These are phyloP conservation scores for Talaromyces marneffei DNA, from an alignment of 2,329 filamentous ascomycete species.

Conservation along the genomic window DNA sequence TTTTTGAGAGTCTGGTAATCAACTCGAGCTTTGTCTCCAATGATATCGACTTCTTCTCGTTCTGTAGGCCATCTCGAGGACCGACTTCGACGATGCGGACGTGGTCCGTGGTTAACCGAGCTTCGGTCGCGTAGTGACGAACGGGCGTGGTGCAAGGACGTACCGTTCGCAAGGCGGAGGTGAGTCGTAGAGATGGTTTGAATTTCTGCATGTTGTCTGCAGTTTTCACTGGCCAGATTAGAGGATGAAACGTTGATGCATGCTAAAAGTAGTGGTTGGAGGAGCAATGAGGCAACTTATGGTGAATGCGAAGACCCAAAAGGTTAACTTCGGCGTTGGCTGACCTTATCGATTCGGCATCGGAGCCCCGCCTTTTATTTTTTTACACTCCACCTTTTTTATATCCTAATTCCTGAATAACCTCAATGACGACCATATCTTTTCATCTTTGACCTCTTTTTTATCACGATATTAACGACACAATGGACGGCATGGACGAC, in stretches of 20 bases:
- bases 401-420: background rate
- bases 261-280: background rate
- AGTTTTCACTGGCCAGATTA: background rate
- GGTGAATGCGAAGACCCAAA: background rate
- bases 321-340: constrained; percentile 2
- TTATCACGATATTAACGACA: background rate
- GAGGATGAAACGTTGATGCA: background rate
- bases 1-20: constrained; percentile 43
- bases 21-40: constrained; percentile 46
- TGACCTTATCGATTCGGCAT: background rate
- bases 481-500: constrained; percentile 15
- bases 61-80: constrained; percentile 50
- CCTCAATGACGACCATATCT: background rate
- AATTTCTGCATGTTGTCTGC: constrained; percentile 22
- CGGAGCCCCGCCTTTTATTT: constrained; percentile 1
- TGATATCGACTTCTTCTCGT: constrained; percentile 46
- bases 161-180: background rate
- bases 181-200: constrained; percentile 25
- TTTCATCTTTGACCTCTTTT: too few species aligned
- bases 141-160: background rate
- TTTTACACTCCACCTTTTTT: background rate
- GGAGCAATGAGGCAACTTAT: background rate
- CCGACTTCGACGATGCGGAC: constrained; percentile 52
- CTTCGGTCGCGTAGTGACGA: constrained; percentile 35
- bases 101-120: constrained; percentile 41